Base-by-base conservation (phyloP, 371 early-diverging fungal genomes). In the Mucor piriformis region DNA sequence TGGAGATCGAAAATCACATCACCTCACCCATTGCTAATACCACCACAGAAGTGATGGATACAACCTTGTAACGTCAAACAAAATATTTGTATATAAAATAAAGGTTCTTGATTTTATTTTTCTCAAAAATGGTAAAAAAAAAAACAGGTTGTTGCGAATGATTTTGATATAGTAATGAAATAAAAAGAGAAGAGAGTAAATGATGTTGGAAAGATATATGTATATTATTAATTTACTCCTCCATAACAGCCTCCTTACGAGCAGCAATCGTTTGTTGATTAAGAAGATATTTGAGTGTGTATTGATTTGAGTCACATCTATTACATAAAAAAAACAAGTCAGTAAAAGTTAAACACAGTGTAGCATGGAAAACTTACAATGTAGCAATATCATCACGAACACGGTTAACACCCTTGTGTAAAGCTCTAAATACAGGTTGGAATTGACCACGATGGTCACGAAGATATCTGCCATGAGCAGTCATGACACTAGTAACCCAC, bases 251-350 rank as follows among this genome's bases (percentile, higher is more conserved):
- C 21, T 55, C 54, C 48, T 64, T 64, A 32, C 56, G 56, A 35
- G 52, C 54, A 57, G 66, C 61, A 47, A 74, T 52, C 23, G 53
- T 37, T 63, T 74, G 74, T 55, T 83, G 86, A 6, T 59, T 74
- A 18, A 88, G 59, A 29, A 93, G 72, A 71, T 92, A 93, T 60
- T 85, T 81, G 29, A 94, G 70, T 44, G 83, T 81, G 70, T 91
- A 93, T 50, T 82, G 83, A 68, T 94, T 94, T 33, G 89, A 84
- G 63, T 92, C 92, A 66, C 93, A 92, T 48, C 91, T 91, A 69
- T n/a, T n/a, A 34, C 37, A 33, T 57, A 63, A 63, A 60, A 49
- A 43, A 50, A 29, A 50, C 10, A 24, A 11, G 18, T 37, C 20
- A 51, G 42, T 33, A 55, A 32, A 12, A 40, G 3, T 2, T 23